These are phyloP conservation scores for Sporothrix protearum DNA, from an alignment of 2,329 filamentous ascomycete genomes.

Conservation along the genomic window DNA sequence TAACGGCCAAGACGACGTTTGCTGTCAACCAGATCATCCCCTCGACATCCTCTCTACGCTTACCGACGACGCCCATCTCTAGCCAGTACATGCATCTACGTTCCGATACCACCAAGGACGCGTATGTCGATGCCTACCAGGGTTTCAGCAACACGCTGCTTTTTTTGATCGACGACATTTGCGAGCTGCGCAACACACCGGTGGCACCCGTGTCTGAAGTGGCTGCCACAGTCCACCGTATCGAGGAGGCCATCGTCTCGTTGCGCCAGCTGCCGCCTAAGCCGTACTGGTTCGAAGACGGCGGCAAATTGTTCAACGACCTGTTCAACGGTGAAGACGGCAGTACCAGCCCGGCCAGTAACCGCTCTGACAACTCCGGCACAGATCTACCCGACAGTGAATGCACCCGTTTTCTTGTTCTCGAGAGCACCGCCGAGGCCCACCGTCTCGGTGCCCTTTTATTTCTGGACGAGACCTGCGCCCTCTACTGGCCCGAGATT, in stretches of 20 bases:
- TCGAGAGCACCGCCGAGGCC: constrained; percentile 17
- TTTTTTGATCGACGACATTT: constrained; percentile 20
- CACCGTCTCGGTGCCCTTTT: constrained; percentile 12
- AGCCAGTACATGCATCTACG: not conserved
- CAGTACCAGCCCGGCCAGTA: not conserved
- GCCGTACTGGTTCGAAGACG: not conserved
- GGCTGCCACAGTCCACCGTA: not conserved
- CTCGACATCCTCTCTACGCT: not conserved
- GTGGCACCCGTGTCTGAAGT: not conserved
- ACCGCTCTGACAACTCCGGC: not conserved
- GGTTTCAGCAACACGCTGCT: constrained; percentile 16
- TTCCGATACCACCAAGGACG: not conserved
- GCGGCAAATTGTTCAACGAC: not conserved
- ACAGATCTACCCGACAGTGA: not conserved
- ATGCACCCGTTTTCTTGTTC: not conserved
- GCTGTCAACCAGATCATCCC: not conserved
- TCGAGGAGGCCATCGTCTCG: constrained; percentile 6
- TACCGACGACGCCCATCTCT: not conserved
- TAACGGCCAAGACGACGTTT: constrained; percentile 20
- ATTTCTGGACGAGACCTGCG: constrained; percentile 21
- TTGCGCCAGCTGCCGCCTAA: constrained; percentile 16
- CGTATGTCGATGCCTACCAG: constrained; percentile 12
- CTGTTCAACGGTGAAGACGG: not conserved
- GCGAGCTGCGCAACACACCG: constrained; percentile 4
- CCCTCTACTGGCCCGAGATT: constrained; percentile 12